These are phyloP conservation scores for Amniculicola lignicola DNA, from an alignment of 495 filamentous ascomycete species.

Conservation along the genomic window DNA sequence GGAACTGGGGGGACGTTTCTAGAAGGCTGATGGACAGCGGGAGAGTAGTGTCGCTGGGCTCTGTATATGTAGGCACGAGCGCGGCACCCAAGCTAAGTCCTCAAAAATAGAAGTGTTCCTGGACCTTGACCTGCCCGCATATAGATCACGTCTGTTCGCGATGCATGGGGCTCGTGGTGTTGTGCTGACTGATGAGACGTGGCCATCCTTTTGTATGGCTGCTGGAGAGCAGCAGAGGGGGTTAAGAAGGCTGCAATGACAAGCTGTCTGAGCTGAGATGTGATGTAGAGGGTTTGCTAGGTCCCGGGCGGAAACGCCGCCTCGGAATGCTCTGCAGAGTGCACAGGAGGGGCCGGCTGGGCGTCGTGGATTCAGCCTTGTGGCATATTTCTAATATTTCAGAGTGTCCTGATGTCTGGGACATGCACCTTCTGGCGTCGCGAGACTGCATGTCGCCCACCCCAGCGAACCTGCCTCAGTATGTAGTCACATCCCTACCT, in stretches of 20 bases:
- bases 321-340: slow-evolving; percentile 14
- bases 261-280: slow-evolving; percentile 12
- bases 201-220: background rate
- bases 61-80: slow-evolving; percentile 11
- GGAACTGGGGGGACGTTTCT: slow-evolving; percentile 6
- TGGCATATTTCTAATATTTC: no score
- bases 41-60: background rate
- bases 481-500: no score
- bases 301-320: background rate
- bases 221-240: no score
- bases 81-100: background rate
- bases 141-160: slow-evolving; percentile 3
- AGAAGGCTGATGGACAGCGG: slow-evolving; percentile 2
- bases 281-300: slow-evolving; percentile 14
- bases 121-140: background rate
- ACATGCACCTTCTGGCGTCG: no score
- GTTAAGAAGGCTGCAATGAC: no score
- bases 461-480: no score
- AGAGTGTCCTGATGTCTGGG: no score
- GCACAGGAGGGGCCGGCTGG: no score
- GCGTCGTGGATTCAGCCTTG: no score
- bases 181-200: slow-evolving; percentile 18
- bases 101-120: slow-evolving; percentile 32
- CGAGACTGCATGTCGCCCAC: no score
- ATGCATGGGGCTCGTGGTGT: background rate